A percentile compares a stretch with the other conserved stretches of the same genome.
Evolutionary conservation across 2,329 filamentous ascomycete genomes (phyloP).

Genomic region (Talaromyces sp.): DNA sequence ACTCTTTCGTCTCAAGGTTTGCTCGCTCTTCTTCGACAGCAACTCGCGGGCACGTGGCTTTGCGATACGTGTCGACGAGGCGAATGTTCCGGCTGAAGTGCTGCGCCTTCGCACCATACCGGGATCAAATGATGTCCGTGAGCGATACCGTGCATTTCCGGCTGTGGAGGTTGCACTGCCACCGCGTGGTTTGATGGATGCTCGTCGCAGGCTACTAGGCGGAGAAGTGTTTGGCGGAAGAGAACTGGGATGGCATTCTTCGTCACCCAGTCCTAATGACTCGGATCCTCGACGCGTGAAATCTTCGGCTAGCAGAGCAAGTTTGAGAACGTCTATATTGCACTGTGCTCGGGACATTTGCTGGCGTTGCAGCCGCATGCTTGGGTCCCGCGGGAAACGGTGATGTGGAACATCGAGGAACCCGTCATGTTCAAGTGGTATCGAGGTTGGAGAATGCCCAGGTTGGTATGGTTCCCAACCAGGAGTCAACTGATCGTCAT

Average conservation of each 20-base stretch:
- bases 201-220: slow-evolving; percentile 25
- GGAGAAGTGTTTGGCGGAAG: slow-evolving; percentile 34
- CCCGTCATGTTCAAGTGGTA: slow-evolving; percentile 20
- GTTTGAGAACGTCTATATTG: slow-evolving; percentile 36
- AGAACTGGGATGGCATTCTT: slow-evolving; percentile 39
- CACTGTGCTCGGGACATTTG: slow-evolving; percentile 41
- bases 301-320: slow-evolving; percentile 33
- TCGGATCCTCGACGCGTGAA: slow-evolving; percentile 12
- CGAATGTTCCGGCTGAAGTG: slow-evolving; percentile 17
- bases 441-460: slow-evolving; percentile 27
- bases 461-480: slow-evolving; percentile 61
- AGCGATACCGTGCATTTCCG: slow-evolving; percentile 9
- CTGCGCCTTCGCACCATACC: slow-evolving; percentile 15
- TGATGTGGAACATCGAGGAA: slow-evolving; percentile 17
- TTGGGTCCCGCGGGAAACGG: slow-evolving; percentile 21
- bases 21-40: slow-evolving; percentile 32
- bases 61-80: slow-evolving; percentile 32
- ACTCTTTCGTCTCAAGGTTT: slow-evolving; percentile 36
- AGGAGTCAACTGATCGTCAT: slow-evolving; percentile 45
- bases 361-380: slow-evolving; percentile 34
- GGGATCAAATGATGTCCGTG: slow-evolving; percentile 6
- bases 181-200: slow-evolving; percentile 27
- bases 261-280: slow-evolving; percentile 21
- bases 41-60: slow-evolving; percentile 25
- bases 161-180: neutral